phyloP scores from a whole-genome alignment of 352 stramenopile species.

The Pythium aphanidermatum region DNA sequence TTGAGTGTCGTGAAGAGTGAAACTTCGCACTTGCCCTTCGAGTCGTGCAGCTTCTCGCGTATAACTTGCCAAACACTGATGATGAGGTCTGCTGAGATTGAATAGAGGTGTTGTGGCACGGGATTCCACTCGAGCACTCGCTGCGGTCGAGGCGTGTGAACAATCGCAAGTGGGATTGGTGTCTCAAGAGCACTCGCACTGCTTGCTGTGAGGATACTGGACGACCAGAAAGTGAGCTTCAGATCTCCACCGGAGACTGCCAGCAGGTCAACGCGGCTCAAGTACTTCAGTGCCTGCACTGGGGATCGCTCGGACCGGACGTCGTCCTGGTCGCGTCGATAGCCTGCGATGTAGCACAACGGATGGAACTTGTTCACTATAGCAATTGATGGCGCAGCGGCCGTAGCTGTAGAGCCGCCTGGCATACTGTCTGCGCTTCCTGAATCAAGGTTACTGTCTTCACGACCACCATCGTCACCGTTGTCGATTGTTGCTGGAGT shows the following conservation, averaged over 20 bases:
- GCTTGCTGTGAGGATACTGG: conserved; percentile 48
- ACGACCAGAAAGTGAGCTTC: conserved; percentile 75
- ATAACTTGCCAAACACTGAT: conserved; percentile 62
- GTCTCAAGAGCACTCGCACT: conserved; percentile 61
- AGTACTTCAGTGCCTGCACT: conserved; percentile 67
- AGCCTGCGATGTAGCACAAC: conserved; percentile 57
- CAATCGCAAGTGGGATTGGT: conserved; percentile 49
- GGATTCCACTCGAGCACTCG: conserved; percentile 70
- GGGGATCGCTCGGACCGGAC: conserved; percentile 68
- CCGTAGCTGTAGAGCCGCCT: too few species aligned
- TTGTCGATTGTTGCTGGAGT: conserved; percentile 28
- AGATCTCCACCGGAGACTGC: conserved; percentile 67
- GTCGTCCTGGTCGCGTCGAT: conserved; percentile 71
- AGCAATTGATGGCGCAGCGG: conserved; percentile 31
- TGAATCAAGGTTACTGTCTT: too few species aligned
- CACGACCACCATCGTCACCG: conserved; percentile 5
- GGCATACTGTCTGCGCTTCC: too few species aligned
- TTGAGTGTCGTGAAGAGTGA: conserved; percentile 47
- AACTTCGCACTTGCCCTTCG: conserved; percentile 43
- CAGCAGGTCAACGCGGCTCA: conserved; percentile 50
- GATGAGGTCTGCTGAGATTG: conserved; percentile 62
- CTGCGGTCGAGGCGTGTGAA: conserved; percentile 59
- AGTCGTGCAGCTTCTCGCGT: conserved; percentile 25
- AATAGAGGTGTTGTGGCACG: conserved; percentile 45
- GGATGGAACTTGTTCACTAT: conserved; percentile 72